Evolutionary conservation across 441 rosid genomes (phyloP).

Genomic region (Capsella rubella): DNA sequence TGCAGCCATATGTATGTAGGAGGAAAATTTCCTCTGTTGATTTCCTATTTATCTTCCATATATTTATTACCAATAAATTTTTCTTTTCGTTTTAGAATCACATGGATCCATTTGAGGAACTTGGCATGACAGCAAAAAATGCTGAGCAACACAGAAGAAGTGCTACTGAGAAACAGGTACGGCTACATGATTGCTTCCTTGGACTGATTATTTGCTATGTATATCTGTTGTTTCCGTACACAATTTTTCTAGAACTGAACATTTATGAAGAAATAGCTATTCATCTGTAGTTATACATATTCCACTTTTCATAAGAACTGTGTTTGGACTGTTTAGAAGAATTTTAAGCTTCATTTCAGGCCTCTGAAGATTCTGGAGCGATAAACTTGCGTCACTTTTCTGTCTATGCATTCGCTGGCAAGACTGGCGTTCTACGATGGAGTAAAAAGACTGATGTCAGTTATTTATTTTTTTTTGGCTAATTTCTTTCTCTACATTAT

Average conservation of each 20-base stretch:
- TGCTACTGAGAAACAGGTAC: constrained; percentile 90
- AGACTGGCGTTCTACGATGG: constrained; percentile 79
- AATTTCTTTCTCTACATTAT: constrained; percentile 4
- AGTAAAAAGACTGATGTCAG: constrained; percentile 91
- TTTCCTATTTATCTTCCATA: constrained; percentile 30
- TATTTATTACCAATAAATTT: constrained; percentile 11
- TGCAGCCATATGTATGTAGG: constrained; percentile 84
- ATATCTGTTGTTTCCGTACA: constrained; percentile 4
- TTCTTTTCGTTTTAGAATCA: constrained; percentile 55
- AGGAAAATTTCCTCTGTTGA: background rate
- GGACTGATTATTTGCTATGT: constrained; percentile 24
- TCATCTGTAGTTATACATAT: background rate
- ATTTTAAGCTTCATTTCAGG: constrained; percentile 51
- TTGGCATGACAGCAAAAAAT: constrained; percentile 69
- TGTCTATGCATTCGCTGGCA: constrained; percentile 91
- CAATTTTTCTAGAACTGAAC: constrained; percentile 21
- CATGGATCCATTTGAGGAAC: constrained; percentile 90
- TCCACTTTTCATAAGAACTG: constrained; percentile 16
- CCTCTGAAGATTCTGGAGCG: constrained; percentile 78
- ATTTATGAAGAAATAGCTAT: constrained; percentile 20
- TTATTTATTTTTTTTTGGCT: constrained; percentile 21
- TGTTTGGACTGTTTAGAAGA: constrained; percentile 26
- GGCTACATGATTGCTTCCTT: constrained; percentile 8
- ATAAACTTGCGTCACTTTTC: constrained; percentile 90
- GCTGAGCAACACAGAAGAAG: constrained; percentile 93